Base-by-base conservation (phyloP, 495 filamentous ascomycete species). In the Lasiosphaeria miniovina region DNA sequence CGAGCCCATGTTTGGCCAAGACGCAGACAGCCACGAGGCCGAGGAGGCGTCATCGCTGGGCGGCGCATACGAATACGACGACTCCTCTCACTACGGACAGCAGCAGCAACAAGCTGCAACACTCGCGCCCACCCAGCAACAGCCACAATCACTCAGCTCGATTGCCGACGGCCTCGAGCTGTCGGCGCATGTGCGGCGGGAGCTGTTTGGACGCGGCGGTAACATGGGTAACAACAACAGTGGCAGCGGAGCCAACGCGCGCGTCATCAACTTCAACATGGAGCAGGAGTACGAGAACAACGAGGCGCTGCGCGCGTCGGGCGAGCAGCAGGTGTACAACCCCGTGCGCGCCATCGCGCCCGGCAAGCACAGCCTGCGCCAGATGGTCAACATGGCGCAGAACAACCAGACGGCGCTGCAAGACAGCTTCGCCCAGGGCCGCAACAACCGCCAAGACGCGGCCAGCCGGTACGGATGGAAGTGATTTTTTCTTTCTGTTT, bases 281-380 rank as follows among this genome's bases (percentile, higher is more conserved):
- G 90, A 91, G 69, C 70, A 74, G 54, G 92, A 97, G 72, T 97
- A 97, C 75, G 84, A 79, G 14, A 82, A 86, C 57, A 97, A 97
- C 72, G 87, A 93, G 72, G 76, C 75, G 52, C 72, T 94, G 36
- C 85, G 91, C 3, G 84, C 86, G 12, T 71, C 82, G 11, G 88
- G 86, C 55, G 85, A 87, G 63, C 75, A 80, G 50, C 77, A 81
- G 24, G 84, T 84, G 58, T 90, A 93, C 67, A 91, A 93, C 61
- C 89, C 91, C 3, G 87, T 97, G 31, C 85, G 89, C 59, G 76
- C 88, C 5, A 90, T 97, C 68, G 86, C 88, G n/a, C 86, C 90
- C 1, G 92, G 90, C 52, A 96, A 96, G 74, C 90, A 95, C 71
- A 90, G 83, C 52, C 77, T 97, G 68, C 86, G 88, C 65, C 91